Percentiles rank a stretch among this genome's conserved stretches.
phyloP scores from a whole-genome alignment of 345 rosid species.

The Populus alba region DNA sequence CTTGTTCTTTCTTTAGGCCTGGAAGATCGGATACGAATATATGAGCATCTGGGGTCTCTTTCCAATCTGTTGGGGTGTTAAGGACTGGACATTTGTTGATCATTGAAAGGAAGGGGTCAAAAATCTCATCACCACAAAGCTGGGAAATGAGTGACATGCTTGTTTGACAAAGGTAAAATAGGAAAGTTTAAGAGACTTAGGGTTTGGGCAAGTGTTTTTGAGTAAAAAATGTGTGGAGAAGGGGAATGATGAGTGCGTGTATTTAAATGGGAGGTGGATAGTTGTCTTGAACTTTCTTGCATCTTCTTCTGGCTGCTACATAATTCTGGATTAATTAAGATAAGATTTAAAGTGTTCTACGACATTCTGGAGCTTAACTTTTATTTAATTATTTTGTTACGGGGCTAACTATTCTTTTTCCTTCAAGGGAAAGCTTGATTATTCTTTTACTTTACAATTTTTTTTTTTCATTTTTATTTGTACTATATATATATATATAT shows the following conservation, averaged over 20 bases:
- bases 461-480: too few relatives aligned
- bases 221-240: not conserved
- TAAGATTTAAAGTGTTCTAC: constrained; percentile 22
- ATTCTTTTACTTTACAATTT: too few relatives aligned
- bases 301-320: constrained; percentile 7
- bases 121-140: constrained; percentile 29
- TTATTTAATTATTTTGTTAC: not conserved
- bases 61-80: constrained; percentile 26
- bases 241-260: not conserved
- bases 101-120: constrained; percentile 51
- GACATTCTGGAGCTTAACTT: constrained; percentile 5
- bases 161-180: too few relatives aligned
- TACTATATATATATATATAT: too few relatives aligned
- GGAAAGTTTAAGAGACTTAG: not conserved
- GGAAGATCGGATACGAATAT: constrained; percentile 18
- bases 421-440: not conserved
- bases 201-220: not conserved
- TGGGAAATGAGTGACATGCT: constrained; percentile 41
- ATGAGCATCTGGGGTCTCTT: constrained; percentile 18
- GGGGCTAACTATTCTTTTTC: not conserved
- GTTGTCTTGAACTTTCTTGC: constrained; percentile 38
- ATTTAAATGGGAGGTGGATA: not conserved
- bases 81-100: constrained; percentile 51
- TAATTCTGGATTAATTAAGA: not conserved
- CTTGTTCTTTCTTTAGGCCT: constrained; percentile 15